phyloP scores from a whole-genome alignment of 225 moss, liverwort and hornwort genomes.

The Climacium dendroides region DNA sequence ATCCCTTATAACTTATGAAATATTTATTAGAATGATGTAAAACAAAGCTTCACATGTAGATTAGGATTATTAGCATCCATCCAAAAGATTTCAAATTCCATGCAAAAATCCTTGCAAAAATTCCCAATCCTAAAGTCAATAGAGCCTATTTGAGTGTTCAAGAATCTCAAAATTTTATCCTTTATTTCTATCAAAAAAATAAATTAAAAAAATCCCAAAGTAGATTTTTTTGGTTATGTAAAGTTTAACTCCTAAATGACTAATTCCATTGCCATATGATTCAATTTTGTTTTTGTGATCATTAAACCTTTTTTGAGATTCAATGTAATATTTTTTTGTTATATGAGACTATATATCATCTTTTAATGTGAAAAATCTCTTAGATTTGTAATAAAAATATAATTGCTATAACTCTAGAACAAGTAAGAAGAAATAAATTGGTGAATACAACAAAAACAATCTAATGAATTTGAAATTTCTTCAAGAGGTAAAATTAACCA shows the following conservation, averaged over 20 bases:
- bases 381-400: background rate
- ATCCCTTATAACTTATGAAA: background rate
- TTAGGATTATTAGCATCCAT: too few species aligned
- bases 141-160: too few species aligned
- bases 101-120: too few species aligned
- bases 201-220: background rate
- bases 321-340: background rate
- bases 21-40: too few species aligned
- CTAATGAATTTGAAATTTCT: too few species aligned
- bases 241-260: background rate
- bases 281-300: fast-evolving
- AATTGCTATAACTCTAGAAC: background rate
- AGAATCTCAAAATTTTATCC: too few species aligned
- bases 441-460: too few species aligned
- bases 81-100: too few species aligned
- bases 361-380: background rate
- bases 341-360: background rate
- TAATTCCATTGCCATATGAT: background rate
- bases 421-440: background rate
- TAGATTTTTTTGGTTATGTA: background rate
- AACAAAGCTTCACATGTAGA: too few species aligned
- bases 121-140: too few species aligned
- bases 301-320: background rate
- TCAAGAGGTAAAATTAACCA: background rate
- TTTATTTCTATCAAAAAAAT: too few species aligned